Evolutionary conservation across 2,329 filamentous ascomycete genomes (phyloP).

Genomic region (Gnomoniopsis smithogilvyi): DNA sequence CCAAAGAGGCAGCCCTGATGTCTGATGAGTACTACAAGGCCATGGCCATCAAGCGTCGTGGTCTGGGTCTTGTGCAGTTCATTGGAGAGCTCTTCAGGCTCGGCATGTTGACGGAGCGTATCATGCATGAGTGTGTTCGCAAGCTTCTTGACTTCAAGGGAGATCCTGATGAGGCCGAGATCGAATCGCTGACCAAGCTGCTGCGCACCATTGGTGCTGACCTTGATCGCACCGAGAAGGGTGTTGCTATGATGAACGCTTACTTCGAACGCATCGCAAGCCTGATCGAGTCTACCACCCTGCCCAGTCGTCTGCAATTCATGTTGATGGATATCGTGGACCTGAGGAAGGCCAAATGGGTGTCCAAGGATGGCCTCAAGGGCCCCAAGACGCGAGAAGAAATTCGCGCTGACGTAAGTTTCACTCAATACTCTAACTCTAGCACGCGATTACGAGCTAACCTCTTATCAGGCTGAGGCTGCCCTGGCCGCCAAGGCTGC

Average conservation of each 20-base stretch:
- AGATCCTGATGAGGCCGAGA: constrained; percentile 89
- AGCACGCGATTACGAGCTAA: constrained; percentile 21
- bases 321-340: constrained; percentile 97
- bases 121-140: constrained; percentile 99
- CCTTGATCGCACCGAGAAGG: constrained; percentile 80
- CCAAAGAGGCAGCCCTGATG: constrained; percentile 72
- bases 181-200: constrained; percentile 92
- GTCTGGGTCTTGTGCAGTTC: constrained; percentile 97
- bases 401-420: constrained; percentile 73
- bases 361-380: constrained; percentile 85
- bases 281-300: constrained; percentile 75
- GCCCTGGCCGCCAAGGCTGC: constrained; percentile 76
- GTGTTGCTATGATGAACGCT: constrained; percentile 80
- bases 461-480: constrained; percentile 57
- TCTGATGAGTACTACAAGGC: constrained; percentile 96
- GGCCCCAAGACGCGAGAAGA: constrained; percentile 95
- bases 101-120: constrained; percentile 95
- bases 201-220: constrained; percentile 87
- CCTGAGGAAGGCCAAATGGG: constrained; percentile 73
- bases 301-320: constrained; percentile 87
- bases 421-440: neutral
- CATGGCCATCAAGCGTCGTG: constrained; percentile 91
- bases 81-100: constrained; percentile 99
- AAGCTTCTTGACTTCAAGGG: constrained; percentile 95
- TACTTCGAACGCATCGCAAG: constrained; percentile 88